Evolutionary conservation across 768 basidiomycete genomes (phyloP).

Genomic region (Termitomyces sp.): DNA sequence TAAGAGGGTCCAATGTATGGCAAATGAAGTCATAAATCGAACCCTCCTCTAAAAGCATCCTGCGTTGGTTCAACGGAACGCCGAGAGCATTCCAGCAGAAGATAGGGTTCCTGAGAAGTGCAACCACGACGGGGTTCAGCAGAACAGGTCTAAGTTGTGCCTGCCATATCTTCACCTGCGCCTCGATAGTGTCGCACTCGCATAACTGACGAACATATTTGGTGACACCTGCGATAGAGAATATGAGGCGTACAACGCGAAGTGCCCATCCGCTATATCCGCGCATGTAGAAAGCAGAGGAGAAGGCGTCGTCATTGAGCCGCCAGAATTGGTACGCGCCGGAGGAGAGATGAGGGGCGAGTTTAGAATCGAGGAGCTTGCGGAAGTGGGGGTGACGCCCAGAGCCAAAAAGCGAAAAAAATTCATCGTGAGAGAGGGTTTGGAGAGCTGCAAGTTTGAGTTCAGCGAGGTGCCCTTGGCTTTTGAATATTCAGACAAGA

Average conservation of each 20-base stretch:
- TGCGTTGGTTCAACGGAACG: conserved; percentile 66
- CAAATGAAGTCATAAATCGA: conserved; percentile 43
- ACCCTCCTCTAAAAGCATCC: conserved; percentile 52
- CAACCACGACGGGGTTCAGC: conserved; percentile 51
- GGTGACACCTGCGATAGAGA: conserved; percentile 53
- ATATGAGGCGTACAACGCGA: conserved; percentile 52
- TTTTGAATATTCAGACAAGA: conserved; percentile 13
- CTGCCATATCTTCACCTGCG: conserved; percentile 62
- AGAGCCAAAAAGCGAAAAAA: conserved; percentile 62
- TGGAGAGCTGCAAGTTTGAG: conserved; percentile 68
- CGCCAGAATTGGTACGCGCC: conserved; percentile 77
- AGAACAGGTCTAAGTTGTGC: conserved; percentile 56
- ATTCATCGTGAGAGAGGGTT: conserved; percentile 51
- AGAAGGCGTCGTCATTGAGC: conserved; percentile 44
- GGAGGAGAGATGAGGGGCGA: conserved; percentile 66
- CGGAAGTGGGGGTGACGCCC: conserved; percentile 60
- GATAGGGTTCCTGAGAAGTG: conserved; percentile 44
- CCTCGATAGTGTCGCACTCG: conserved; percentile 42
- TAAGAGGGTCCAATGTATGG: conserved; percentile 47
- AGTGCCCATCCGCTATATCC: conserved; percentile 70
- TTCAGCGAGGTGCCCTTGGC: conserved; percentile 75
- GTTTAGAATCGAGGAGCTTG: conserved; percentile 47
- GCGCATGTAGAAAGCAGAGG: conserved; percentile 58
- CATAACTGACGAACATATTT: conserved; percentile 53
- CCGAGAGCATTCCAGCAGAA: conserved; percentile 80